Conservation (phyloP, 371 early-diverging fungal genomes). For the Mucor lusitanicus region DNA sequence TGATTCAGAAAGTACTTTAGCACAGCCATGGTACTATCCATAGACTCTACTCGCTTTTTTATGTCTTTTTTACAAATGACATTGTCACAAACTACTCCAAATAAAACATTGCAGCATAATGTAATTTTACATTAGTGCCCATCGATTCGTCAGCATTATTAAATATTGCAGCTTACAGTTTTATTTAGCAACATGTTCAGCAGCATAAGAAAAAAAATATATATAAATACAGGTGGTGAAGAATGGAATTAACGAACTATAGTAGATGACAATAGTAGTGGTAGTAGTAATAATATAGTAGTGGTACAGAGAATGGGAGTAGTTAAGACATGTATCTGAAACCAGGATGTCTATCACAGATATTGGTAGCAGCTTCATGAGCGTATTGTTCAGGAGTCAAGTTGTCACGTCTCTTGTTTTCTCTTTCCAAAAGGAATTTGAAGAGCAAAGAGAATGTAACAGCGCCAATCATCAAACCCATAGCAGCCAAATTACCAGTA, state of each 20-base stretch:
- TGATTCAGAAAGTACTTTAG: too few species aligned
- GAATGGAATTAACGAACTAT: background rate
- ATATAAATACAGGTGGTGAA: background rate
- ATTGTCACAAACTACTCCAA: too few species aligned
- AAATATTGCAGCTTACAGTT: background rate
- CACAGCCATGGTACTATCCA: too few species aligned
- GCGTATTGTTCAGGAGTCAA: conserved; percentile 54
- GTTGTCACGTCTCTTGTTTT: conserved; percentile 58
- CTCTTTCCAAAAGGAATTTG: conserved; percentile 45
- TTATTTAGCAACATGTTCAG: background rate
- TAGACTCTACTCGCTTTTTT: too few species aligned
- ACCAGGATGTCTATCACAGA: conserved; percentile 61
- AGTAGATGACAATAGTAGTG: background rate
- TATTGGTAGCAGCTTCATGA: conserved; percentile 47
- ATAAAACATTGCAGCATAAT: too few species aligned
- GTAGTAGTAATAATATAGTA: background rate
- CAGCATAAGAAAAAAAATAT: background rate
- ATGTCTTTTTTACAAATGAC: too few species aligned
- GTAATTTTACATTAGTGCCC: too few species aligned
- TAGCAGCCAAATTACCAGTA: conserved; percentile 49
- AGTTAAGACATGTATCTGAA: conserved; percentile 57
- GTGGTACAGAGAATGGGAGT: background rate
- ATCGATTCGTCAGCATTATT: too few species aligned
- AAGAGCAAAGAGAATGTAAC: conserved; percentile 39
- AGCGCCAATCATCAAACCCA: conserved; percentile 42